Evolutionary conservation across 1,284 basidiomycete species (phyloP).

Genomic region (Trichosporon sp.): DNA sequence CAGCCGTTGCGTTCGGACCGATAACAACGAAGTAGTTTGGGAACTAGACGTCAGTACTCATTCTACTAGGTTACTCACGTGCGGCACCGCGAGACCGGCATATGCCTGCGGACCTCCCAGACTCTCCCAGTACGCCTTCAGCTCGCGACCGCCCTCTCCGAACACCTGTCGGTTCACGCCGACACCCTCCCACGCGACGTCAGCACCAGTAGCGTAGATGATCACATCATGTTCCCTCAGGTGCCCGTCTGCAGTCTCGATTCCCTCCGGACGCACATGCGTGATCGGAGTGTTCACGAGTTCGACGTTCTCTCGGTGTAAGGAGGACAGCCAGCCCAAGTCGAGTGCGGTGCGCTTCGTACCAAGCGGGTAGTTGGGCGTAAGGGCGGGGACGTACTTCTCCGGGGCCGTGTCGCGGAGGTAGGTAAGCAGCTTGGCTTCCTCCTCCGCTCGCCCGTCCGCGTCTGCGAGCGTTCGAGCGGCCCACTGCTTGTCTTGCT

Average conservation of each 20-base stretch:
- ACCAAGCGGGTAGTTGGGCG: slow-evolving; percentile 24
- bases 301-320: slow-evolving; percentile 27
- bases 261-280: neutral
- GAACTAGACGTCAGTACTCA: slow-evolving; percentile 25
- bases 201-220: slow-evolving; percentile 35
- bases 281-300: slow-evolving; percentile 23
- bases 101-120: slow-evolving; percentile 40
- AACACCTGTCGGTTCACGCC: slow-evolving; percentile 39
- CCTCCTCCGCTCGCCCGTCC: neutral
- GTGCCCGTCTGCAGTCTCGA: slow-evolving; percentile 27
- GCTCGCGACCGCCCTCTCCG: slow-evolving; percentile 37
- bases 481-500: slow-evolving; percentile 20
- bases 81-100: slow-evolving; percentile 36
- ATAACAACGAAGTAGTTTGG: slow-evolving; percentile 39
- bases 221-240: slow-evolving; percentile 34
- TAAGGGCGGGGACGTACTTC: slow-evolving; percentile 25
- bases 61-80: slow-evolving; percentile 19
- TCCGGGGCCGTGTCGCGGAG: slow-evolving; percentile 24
- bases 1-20: slow-evolving; percentile 36
- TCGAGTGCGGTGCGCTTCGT: slow-evolving; percentile 28
- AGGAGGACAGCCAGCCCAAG: slow-evolving; percentile 25
- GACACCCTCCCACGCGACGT: slow-evolving; percentile 42
- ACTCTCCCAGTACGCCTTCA: slow-evolving; percentile 35
- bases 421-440: slow-evolving; percentile 22
- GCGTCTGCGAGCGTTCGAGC: neutral